phyloP scores from a whole-genome alignment of 176 grass and related monocot genomes.

The Carex kokanica region DNA sequence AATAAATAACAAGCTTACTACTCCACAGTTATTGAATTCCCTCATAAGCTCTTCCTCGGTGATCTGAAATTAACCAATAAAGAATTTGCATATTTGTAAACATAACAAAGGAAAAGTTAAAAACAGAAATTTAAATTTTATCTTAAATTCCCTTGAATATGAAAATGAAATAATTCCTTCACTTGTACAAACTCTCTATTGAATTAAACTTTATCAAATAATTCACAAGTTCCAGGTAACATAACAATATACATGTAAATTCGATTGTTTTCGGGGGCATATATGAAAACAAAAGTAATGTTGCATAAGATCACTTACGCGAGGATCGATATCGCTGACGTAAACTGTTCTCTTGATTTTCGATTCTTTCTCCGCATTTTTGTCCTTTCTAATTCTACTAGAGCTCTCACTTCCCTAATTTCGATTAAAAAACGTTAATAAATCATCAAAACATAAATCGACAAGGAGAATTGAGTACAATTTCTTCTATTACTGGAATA shows the following conservation, averaged over 20 bases:
- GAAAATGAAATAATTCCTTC: background rate
- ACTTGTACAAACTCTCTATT: background rate
- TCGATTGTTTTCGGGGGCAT: background rate
- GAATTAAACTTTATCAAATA: background rate
- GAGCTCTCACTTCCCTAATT: background rate
- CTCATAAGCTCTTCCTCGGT: background rate
- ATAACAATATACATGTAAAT: background rate
- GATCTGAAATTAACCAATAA: conserved; percentile 12
- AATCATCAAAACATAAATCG: background rate
- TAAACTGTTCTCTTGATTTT: background rate
- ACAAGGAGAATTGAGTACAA: background rate
- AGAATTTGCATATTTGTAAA: background rate
- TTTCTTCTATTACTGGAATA: background rate
- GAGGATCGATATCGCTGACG: conserved; percentile 5
- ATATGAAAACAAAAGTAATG: background rate
- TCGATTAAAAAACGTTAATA: background rate
- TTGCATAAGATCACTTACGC: background rate
- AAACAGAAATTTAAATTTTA: background rate
- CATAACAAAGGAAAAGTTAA: background rate
- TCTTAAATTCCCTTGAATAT: background rate
- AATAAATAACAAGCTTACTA: background rate
- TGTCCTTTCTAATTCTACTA: background rate
- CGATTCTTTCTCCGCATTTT: background rate
- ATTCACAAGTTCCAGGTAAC: background rate
- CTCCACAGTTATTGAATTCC: background rate